A percentile compares a stretch with the other conserved stretches of the same genome.
These are phyloP conservation scores for Sugiyamaella mastotermitis DNA, from an alignment of 805 yeast species.

Conservation along the genomic window DNA sequence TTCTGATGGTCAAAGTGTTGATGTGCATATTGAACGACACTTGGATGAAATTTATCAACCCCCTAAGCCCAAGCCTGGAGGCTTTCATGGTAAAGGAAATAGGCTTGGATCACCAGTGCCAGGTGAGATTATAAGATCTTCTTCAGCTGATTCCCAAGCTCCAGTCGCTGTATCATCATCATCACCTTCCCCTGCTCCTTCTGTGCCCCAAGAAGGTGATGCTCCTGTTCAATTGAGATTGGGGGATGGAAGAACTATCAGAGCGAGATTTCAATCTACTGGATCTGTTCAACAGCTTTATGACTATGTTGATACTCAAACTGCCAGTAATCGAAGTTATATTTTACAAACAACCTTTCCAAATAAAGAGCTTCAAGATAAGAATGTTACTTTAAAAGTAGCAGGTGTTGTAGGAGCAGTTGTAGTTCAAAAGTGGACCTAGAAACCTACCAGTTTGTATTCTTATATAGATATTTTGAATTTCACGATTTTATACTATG, in stretches of 20 bases:
- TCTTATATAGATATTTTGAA: too few relatives aligned
- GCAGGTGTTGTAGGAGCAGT: constrained; percentile 79
- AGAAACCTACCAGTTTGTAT: too few relatives aligned
- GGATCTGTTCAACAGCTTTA: constrained; percentile 64
- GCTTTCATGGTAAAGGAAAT: constrained; percentile 74
- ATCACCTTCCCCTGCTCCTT: constrained; percentile 17
- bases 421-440: constrained; percentile 91
- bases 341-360: constrained; percentile 79
- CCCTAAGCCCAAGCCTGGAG: constrained; percentile 57
- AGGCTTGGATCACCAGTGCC: constrained; percentile 89
- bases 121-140: constrained; percentile 41
- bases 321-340: constrained; percentile 45
- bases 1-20: constrained; percentile 86
- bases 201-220: constrained; percentile 46
- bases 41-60: constrained; percentile 73
- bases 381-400: constrained; percentile 52
- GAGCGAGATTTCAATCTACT: constrained; percentile 55
- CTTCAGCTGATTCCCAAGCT: constrained; percentile 15
- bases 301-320: constrained; percentile 54
- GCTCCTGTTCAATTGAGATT: constrained; percentile 74
- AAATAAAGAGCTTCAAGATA: constrained; percentile 59
- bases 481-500: too few relatives aligned
- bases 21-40: constrained; percentile 76
- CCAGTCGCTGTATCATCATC: constrained; percentile 19
- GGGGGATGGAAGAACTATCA: constrained; percentile 69